Evolutionary conservation across 805 yeast species (phyloP).

Genomic region (Martiniozyma abietophila): DNA sequence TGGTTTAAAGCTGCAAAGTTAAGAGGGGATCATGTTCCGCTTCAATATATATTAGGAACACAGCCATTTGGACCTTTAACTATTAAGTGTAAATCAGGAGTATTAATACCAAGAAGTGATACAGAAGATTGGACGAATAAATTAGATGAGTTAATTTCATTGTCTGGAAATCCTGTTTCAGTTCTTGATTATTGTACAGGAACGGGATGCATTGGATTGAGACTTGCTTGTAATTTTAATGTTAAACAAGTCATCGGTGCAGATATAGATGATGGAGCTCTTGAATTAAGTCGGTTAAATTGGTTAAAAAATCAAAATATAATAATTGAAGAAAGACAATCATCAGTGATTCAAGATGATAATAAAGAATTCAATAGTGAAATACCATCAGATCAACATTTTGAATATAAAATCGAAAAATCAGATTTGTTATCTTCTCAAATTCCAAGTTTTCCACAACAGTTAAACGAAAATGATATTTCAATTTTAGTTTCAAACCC

Average conservation of each 20-base stretch:
- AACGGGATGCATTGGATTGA: slow-evolving; percentile 74
- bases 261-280: slow-evolving; percentile 50
- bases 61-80: slow-evolving; percentile 79
- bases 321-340: no score
- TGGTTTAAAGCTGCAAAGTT: slow-evolving; percentile 46
- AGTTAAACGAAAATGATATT: slow-evolving; percentile 9
- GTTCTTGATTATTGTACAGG: slow-evolving; percentile 84
- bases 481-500: slow-evolving; percentile 80
- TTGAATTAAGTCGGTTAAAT: slow-evolving; percentile 42
- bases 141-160: slow-evolving; percentile 18
- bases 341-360: no score
- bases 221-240: slow-evolving; percentile 28
- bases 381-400: neutral
- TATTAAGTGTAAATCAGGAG: slow-evolving; percentile 51
- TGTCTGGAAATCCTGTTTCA: slow-evolving; percentile 22
- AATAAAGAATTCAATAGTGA: no score
- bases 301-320: slow-evolving; percentile 11
- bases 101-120: slow-evolving; percentile 87
- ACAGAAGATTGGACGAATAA: slow-evolving; percentile 82
- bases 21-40: slow-evolving; percentile 51
- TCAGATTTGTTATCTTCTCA: slow-evolving; percentile 7
- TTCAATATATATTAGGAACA: slow-evolving; percentile 75
- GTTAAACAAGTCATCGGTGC: slow-evolving; percentile 29
- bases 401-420: slow-evolving; percentile 3
- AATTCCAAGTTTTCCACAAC: neutral